Conservation (phyloP, 352 stramenopile species). For the Phytophthora quininea region DNA sequence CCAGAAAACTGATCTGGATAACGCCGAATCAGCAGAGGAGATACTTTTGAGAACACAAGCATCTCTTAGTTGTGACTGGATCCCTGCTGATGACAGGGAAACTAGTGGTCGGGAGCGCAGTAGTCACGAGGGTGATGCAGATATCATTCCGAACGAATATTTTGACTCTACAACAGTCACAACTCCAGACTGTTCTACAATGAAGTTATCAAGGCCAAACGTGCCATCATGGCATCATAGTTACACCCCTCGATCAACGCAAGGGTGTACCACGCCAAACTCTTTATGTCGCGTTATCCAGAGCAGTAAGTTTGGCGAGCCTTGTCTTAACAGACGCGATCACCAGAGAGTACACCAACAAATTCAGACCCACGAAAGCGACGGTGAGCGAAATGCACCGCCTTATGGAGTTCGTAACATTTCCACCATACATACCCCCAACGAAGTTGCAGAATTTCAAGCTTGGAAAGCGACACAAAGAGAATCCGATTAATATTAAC, state of each 20-base stretch:
- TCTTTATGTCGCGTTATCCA: neutral
- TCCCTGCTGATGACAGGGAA: neutral
- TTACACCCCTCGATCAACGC: neutral
- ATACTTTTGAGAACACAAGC: conserved; percentile 8
- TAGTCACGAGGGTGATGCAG: conserved; percentile 1
- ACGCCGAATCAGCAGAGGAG: conserved; percentile 6
- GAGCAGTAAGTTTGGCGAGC: neutral
- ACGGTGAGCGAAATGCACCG: neutral
- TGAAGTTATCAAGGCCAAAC: conserved; percentile 3
- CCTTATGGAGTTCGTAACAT: neutral
- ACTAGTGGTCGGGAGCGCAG: neutral
- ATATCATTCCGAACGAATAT: conserved; percentile 17
- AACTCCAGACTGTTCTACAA: neutral
- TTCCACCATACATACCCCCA: neutral
- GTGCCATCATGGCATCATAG: neutral
- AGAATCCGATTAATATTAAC: neutral
- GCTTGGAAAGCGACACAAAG: neutral
- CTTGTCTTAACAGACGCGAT: neutral
- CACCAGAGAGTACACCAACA: neutral
- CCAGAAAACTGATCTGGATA: neutral
- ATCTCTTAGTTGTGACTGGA: neutral
- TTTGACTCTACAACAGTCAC: conserved; percentile 2
- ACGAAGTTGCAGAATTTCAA: neutral
- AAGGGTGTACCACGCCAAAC: neutral
- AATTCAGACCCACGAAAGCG: neutral